phyloP scores from a whole-genome alignment of 164 flowering plant genomes.

The Annona cherimola region DNA sequence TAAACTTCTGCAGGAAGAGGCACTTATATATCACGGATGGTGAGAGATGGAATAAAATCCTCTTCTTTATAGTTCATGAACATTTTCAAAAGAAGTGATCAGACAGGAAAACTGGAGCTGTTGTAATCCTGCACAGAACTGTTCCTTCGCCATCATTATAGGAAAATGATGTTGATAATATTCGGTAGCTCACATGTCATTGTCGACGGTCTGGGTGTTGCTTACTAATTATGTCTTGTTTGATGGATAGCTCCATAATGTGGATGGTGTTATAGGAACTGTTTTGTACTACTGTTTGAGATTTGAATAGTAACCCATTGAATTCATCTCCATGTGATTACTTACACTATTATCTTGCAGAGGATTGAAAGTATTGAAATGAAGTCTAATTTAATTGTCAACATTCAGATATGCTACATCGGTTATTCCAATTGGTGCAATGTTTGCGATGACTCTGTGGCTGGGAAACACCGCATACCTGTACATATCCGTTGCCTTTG shows the following conservation, averaged over 20 bases:
- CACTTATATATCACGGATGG: background rate
- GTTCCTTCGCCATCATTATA: too few species aligned
- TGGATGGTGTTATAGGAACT: too few species aligned
- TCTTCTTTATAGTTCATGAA: background rate
- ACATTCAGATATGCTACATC: conserved; percentile 67
- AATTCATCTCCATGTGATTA: background rate
- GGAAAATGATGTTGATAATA: too few species aligned
- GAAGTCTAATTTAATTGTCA: conserved; percentile 8
- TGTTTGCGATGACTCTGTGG: conserved; percentile 99
- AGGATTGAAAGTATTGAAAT: background rate
- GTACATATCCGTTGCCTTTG: conserved; percentile 95
- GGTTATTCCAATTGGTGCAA: conserved; percentile 93
- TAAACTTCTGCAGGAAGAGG: background rate
- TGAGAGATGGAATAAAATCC: background rate
- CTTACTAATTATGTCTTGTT: too few species aligned
- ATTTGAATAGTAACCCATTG: too few species aligned
- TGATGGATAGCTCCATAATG: too few species aligned
- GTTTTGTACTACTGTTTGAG: too few species aligned
- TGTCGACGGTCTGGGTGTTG: too few species aligned
- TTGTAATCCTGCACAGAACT: too few species aligned
- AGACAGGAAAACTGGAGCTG: background rate
- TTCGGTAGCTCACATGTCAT: too few species aligned
- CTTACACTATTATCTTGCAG: background rate
- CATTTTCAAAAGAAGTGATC: background rate
- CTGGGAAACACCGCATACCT: conserved; percentile 98